These are phyloP conservation scores for Selaginella moellendorffii DNA, from an alignment of 75 land plant genomes.

Conservation along the genomic window DNA sequence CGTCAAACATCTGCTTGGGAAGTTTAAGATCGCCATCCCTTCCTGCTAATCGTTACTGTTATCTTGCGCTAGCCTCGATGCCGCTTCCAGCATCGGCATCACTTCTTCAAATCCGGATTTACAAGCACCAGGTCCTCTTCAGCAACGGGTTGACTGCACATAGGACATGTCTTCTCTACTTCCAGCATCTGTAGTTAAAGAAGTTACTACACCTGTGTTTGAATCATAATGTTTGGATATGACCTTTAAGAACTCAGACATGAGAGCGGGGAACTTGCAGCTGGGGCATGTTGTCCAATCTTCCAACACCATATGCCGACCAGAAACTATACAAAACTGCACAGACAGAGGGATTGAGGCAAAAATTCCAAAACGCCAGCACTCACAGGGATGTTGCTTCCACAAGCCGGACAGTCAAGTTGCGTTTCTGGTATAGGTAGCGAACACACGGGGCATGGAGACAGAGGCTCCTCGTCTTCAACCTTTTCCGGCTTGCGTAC, in stretches of 20 bases:
- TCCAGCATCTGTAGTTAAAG: slow-evolving; percentile 16
- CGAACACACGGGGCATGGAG: slow-evolving; percentile 28
- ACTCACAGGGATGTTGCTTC: slow-evolving; percentile 17
- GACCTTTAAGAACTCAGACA: slow-evolving; percentile 20
- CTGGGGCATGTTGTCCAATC: slow-evolving; percentile 27
- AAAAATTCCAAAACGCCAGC: not conserved
- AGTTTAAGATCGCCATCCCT: no score
- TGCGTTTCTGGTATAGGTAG: slow-evolving; percentile 24
- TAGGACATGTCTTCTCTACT: slow-evolving; percentile 19
- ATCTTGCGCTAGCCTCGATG: no score
- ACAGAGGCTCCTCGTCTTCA: slow-evolving; percentile 21
- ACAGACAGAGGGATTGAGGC: not conserved
- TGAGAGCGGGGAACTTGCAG: slow-evolving; percentile 30
- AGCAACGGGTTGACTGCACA: slow-evolving; percentile 12
- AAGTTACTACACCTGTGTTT: not conserved
- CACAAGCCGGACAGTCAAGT: slow-evolving; percentile 22
- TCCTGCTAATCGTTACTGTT: no score
- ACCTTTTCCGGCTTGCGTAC: slow-evolving; percentile 21
- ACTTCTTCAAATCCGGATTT: no score
- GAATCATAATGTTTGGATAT: not conserved
- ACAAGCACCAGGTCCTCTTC: not conserved
- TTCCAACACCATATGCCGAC: slow-evolving; percentile 28
- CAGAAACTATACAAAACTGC: slow-evolving; percentile 29
- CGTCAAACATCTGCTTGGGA: no score
- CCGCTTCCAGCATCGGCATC: no score